These are phyloP conservation scores for Beauveria sp. DNA, from an alignment of 2,329 filamentous ascomycete species.

Conservation along the genomic window DNA sequence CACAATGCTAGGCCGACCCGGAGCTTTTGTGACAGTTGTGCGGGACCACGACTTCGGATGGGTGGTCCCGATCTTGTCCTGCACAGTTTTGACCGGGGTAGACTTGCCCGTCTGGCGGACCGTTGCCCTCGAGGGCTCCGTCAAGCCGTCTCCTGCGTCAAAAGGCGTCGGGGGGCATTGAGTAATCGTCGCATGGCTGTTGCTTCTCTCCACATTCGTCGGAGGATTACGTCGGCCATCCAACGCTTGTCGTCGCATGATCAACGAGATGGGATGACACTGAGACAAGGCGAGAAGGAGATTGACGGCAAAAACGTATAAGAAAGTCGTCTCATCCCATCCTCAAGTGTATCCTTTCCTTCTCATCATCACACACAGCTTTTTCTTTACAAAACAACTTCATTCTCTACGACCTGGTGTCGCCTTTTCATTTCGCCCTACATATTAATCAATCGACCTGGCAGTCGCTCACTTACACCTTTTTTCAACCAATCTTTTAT, in stretches of 20 bases:
- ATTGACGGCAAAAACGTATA: neutral
- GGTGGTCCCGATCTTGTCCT: no score
- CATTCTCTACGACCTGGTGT: conserved; percentile 7
- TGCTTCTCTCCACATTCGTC: no score
- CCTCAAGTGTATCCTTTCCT: neutral
- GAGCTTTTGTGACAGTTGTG: neutral
- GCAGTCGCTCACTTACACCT: neutral
- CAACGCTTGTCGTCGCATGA: neutral
- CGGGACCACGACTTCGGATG: neutral
- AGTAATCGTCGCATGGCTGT: no score
- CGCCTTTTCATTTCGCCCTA: neutral
- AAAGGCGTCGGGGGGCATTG: no score
- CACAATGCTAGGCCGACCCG: neutral
- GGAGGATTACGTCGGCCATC: no score
- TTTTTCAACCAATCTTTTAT: neutral
- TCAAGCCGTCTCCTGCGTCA: neutral
- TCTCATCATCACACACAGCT: conserved; percentile 1
- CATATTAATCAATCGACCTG: conserved; percentile 5
- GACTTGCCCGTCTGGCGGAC: neutral
- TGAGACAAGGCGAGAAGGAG: neutral
- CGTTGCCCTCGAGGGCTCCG: neutral
- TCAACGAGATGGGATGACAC: neutral
- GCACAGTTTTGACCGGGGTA: no score
- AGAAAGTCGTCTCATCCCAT: neutral
- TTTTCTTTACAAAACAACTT: neutral